Percentiles rank a stretch among this genome's conserved stretches.
phyloP scores from a whole-genome alignment of 192 early-diverging fungal species.

The Glomus cerebriforme region DNA sequence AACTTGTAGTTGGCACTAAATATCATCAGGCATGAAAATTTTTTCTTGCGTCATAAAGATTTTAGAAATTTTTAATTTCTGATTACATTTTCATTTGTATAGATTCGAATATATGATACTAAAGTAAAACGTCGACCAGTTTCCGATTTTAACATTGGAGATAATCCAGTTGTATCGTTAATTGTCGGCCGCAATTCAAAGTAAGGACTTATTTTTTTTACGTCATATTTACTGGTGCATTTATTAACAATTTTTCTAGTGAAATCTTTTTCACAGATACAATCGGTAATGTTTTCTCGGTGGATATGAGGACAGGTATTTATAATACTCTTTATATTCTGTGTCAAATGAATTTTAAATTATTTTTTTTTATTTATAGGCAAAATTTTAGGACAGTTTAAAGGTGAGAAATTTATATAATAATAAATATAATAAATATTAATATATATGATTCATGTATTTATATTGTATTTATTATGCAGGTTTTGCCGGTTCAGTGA shows the following conservation, averaged over 20 bases:
- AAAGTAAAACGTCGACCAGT: constrained; percentile 69
- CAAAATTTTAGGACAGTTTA: constrained; percentile 53
- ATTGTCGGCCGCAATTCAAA: constrained; percentile 46
- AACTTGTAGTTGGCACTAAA: constrained; percentile 70
- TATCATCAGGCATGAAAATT: constrained; percentile 55
- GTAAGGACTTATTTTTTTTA: neutral
- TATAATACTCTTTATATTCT: no score
- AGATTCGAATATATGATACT: constrained; percentile 87
- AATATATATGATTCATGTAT: neutral
- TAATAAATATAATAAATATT: no score
- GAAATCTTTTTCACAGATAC: constrained; percentile 71
- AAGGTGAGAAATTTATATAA: constrained; percentile 45
- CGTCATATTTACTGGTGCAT: neutral
- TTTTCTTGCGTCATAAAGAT: neutral
- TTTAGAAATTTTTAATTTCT: neutral
- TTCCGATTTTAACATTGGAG: constrained; percentile 65
- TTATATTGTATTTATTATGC: neutral
- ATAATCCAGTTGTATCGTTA: constrained; percentile 64
- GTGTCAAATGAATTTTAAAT: neutral
- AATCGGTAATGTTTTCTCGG: constrained; percentile 57
- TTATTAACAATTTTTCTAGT: constrained; percentile 26
- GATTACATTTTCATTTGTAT: constrained; percentile 31
- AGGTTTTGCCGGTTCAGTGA: constrained; percentile 57
- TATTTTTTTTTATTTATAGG: neutral
- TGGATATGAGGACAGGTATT: constrained; percentile 61